Evolutionary conservation across 2,329 filamentous ascomycete genomes (phyloP).

Genomic region (Gaeumannomyces sp.): DNA sequence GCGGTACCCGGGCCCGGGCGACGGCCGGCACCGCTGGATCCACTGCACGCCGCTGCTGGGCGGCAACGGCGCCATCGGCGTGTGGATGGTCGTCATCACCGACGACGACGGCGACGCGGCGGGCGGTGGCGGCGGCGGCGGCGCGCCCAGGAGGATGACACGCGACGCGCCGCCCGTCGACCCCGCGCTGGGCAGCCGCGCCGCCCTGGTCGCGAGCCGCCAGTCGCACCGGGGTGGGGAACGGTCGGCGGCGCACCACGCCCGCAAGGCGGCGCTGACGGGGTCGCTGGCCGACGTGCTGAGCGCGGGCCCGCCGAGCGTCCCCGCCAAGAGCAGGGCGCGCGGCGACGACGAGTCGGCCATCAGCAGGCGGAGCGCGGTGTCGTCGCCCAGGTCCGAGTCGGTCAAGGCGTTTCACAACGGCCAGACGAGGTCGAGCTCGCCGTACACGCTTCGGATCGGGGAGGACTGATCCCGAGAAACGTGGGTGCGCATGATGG

Average conservation of each 20-base stretch:
- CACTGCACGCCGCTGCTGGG: conserved; percentile 70
- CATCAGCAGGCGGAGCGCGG: neutral
- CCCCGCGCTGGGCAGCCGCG: neutral
- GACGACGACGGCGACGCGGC: conserved; percentile 46
- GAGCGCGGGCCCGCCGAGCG: neutral
- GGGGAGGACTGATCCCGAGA: conserved; percentile 4
- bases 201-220: neutral
- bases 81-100: conserved; percentile 73
- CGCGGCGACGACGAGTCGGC: neutral
- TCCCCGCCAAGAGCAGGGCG: neutral
- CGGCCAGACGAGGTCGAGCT: conserved; percentile 5
- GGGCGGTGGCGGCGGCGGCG: neutral
- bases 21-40: conserved; percentile 65
- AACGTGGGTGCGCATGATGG: too few species aligned
- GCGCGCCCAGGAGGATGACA: neutral
- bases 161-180: conserved; percentile 9
- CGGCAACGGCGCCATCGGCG: conserved; percentile 60
- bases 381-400: neutral
- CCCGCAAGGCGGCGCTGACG: neutral
- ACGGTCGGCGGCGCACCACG: neutral
- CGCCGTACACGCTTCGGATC: conserved; percentile 10
- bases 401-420: neutral
- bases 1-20: conserved; percentile 29
- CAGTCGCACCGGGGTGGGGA: neutral
- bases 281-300: conserved; percentile 1